phyloP scores from a whole-genome alignment of 1,284 basidiomycete genomes.

The Marasmius sp. region DNA sequence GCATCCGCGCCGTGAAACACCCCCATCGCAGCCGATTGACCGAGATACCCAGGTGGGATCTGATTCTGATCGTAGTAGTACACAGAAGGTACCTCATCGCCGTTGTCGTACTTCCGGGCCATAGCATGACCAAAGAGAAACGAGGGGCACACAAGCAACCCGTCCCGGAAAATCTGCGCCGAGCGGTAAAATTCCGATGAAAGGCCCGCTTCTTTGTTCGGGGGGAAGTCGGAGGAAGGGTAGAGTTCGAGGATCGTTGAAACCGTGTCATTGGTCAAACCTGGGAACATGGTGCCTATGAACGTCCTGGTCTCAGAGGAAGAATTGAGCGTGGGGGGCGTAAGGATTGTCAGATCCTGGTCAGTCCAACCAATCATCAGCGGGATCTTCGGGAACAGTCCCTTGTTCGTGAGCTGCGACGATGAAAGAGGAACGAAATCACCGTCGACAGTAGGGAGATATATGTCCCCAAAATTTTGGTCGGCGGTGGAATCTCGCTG shows the following conservation, averaged over 20 bases:
- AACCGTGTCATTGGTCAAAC: not conserved
- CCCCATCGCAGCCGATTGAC: not conserved
- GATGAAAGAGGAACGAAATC: not conserved
- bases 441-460: not conserved
- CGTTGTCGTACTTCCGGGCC: not conserved
- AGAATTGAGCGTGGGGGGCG: not conserved
- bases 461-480: not conserved
- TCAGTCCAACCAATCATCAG: conserved; percentile 6
- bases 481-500: not conserved
- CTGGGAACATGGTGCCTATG: not conserved
- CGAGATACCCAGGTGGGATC: not conserved
- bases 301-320: not conserved
- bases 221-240: not conserved
- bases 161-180: not conserved
- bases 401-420: not conserved
- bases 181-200: conserved; percentile 1
- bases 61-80: conserved; percentile 3
- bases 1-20: conserved; percentile 1
- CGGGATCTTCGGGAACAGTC: not conserved
- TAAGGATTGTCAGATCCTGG: not conserved
- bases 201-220: not conserved
- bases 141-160: not conserved
- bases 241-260: not conserved
- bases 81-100: not conserved
- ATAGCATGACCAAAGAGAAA: conserved; percentile 1